Conservation (phyloP, 352 stramenopile genomes). For the Discostella stelligera region DNA sequence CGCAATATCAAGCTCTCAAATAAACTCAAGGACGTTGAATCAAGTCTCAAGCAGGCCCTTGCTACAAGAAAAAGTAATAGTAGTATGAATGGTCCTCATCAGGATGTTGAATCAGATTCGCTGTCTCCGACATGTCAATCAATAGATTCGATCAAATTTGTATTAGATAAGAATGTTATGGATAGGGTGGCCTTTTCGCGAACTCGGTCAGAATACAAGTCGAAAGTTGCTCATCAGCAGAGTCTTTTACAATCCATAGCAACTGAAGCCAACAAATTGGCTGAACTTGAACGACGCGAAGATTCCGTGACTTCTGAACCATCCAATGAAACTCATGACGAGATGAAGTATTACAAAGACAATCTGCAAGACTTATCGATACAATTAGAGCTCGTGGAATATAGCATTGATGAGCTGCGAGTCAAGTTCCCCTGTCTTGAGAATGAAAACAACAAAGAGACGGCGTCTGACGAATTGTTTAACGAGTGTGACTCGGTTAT, state of each 20-base stretch:
- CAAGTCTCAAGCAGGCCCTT: constrained; percentile 70
- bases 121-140: constrained; percentile 54
- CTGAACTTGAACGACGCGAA: constrained; percentile 38
- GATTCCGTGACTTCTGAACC: constrained; percentile 15
- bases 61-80: constrained; percentile 49
- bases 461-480: constrained; percentile 4
- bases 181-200: constrained; percentile 56
- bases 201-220: constrained; percentile 55
- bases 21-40: constrained; percentile 81
- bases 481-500: constrained; percentile 24
- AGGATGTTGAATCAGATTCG: neutral
- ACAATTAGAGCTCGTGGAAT: constrained; percentile 70
- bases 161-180: constrained; percentile 67
- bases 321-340: constrained; percentile 15
- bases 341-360: constrained; percentile 51
- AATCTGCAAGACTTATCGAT: constrained; percentile 71
- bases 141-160: constrained; percentile 63
- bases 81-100: neutral
- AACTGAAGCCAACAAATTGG: constrained; percentile 59
- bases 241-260: constrained; percentile 66
- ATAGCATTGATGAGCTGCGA: constrained; percentile 61
- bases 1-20: constrained; percentile 65
- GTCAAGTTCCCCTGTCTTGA: constrained; percentile 44
- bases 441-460: constrained; percentile 21
- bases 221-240: constrained; percentile 60